Percentiles rank a stretch among this genome's conserved stretches.
Evolutionary conservation across 306 rosid species (phyloP).

Genomic region (Alnus rubra): DNA sequence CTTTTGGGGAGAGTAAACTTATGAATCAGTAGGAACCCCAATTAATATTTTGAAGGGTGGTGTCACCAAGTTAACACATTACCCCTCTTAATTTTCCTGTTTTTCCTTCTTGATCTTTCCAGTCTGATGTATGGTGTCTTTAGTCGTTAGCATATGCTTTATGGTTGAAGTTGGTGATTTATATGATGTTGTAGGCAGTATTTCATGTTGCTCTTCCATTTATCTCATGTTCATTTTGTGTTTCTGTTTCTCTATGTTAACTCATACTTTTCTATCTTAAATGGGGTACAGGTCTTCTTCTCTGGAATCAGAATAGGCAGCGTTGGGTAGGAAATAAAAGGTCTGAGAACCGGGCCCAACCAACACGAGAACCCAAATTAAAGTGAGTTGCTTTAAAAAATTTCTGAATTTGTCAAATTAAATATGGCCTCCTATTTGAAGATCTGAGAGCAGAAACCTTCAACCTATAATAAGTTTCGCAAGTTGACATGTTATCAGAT

Average conservation of each 20-base stretch:
- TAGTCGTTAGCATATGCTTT: not conserved
- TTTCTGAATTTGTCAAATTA: not conserved
- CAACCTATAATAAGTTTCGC: not conserved
- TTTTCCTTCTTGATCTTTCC: not conserved
- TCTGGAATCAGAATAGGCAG: constrained; percentile 90
- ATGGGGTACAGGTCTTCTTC: constrained; percentile 72
- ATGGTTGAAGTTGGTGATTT: not conserved
- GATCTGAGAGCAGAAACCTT: constrained; percentile 1
- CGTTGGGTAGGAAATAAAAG: constrained; percentile 77
- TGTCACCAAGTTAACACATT: not conserved
- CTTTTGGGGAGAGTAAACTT: not conserved
- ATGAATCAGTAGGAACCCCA: not conserved
- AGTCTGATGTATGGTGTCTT: not conserved
- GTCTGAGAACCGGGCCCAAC: constrained; percentile 45
- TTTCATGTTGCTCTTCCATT: constrained; percentile 5
- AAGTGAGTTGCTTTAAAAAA: constrained; percentile 44
- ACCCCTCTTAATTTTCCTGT: not conserved
- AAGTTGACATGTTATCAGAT: not conserved
- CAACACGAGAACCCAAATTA: constrained; percentile 73
- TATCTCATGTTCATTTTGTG: not conserved
- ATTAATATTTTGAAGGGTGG: constrained; percentile 10
- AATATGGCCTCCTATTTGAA: not conserved
- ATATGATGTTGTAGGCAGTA: not conserved
- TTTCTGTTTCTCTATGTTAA: constrained; percentile 3
- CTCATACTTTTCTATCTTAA: constrained; percentile 7